phyloP scores from a whole-genome alignment of 441 rosid species.

The Dalechampia spathulata region DNA sequence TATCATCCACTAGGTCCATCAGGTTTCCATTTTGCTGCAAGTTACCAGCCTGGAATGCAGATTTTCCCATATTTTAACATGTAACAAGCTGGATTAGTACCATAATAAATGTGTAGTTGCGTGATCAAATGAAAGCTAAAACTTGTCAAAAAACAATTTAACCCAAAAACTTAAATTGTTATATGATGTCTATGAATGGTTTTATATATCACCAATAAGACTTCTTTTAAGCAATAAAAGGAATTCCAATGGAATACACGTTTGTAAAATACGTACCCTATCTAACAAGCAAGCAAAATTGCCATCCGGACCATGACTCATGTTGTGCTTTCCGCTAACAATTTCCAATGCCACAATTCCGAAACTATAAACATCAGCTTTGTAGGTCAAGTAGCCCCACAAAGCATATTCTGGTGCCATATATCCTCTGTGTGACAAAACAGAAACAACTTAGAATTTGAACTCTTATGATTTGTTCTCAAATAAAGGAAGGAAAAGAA shows the following conservation, averaged over 20 bases:
- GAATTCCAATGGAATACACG: not conserved
- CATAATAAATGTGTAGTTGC: too few species aligned
- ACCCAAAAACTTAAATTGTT: too few species aligned
- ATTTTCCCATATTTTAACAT: too few species aligned
- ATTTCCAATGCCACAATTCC: conserved; percentile 61
- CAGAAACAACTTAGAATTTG: not conserved
- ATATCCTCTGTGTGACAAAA: conserved; percentile 35
- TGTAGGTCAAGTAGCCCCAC: conserved; percentile 49
- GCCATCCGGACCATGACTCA: conserved; percentile 40
- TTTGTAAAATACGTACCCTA: conserved; percentile 27
- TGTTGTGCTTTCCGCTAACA: conserved; percentile 50
- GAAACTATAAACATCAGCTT: conserved; percentile 56
- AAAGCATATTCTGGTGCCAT: conserved; percentile 71
- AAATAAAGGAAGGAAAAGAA: not conserved
- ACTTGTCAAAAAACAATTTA: too few species aligned
- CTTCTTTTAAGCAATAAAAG: not conserved
- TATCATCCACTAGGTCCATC: conserved; percentile 44
- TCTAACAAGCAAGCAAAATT: conserved; percentile 54
- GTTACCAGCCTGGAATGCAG: conserved; percentile 46
- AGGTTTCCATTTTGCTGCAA: conserved; percentile 36
- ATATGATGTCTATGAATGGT: too few species aligned
- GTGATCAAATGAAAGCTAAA: too few species aligned
- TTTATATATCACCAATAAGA: too few species aligned
- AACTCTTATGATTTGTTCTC: not conserved
- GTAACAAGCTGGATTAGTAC: too few species aligned